A percentile compares a stretch with the other conserved stretches of the same genome.
These are phyloP conservation scores for Penicillium brasilianum DNA, from an alignment of 2,329 filamentous ascomycete species.

Conservation along the genomic window DNA sequence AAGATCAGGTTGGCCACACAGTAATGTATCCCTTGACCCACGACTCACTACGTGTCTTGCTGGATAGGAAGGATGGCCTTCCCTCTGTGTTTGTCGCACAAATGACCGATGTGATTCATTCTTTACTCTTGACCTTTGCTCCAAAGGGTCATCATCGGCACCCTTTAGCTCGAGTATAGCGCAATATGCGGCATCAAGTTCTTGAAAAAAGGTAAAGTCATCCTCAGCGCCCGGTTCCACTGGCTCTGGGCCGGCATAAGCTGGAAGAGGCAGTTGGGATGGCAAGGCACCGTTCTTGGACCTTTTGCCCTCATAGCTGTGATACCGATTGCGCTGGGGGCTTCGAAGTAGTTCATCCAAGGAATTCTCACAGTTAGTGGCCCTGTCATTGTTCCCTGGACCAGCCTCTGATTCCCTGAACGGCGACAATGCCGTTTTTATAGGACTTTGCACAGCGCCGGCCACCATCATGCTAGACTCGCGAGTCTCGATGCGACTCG, in stretches of 20 bases:
- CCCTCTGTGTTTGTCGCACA: neutral
- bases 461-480: neutral
- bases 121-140: no score
- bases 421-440: neutral
- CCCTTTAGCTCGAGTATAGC: neutral
- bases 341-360: neutral
- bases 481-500: neutral
- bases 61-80: no score
- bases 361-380: no score
- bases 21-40: neutral
- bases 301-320: neutral
- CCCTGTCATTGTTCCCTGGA: neutral
- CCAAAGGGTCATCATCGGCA: neutral
- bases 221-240: neutral
- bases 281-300: neutral
- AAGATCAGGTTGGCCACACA: neutral
- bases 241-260: neutral
- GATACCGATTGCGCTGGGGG: neutral
- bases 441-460: neutral
- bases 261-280: neutral
- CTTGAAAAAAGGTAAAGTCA: conserved; percentile 4
- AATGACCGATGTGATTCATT: neutral
- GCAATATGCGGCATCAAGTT: conserved; percentile 3
- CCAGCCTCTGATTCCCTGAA: neutral
- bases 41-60: neutral